These are phyloP conservation scores for Tricholoma flavovirens DNA, from an alignment of 768 basidiomycete species.

Conservation along the genomic window DNA sequence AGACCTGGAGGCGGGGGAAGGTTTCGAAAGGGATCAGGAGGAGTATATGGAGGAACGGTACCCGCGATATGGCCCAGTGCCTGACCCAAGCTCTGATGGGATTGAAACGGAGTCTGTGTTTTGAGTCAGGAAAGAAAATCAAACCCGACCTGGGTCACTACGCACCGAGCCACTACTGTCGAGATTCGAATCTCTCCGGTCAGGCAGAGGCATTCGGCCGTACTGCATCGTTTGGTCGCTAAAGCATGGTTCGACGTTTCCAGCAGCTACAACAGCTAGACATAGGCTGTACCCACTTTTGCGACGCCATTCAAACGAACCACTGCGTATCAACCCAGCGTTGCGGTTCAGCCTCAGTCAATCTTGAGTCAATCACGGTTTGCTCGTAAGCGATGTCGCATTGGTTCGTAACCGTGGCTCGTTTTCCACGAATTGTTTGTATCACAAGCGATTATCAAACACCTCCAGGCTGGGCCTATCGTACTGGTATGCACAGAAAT, in stretches of 20 bases:
- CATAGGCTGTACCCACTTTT: constrained; percentile 33
- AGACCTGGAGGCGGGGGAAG: constrained; percentile 34
- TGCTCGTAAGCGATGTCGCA: background rate
- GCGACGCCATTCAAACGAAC: constrained; percentile 2
- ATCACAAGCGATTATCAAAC: constrained; percentile 20
- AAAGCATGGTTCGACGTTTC: constrained; percentile 17
- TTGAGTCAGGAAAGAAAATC: constrained; percentile 21
- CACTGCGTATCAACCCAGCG: constrained; percentile 3
- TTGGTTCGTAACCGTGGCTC: constrained; percentile 25
- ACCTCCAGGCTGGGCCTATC: too few species aligned
- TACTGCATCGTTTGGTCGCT: constrained; percentile 61
- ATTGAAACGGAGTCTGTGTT: constrained; percentile 44
- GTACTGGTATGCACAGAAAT: background rate
- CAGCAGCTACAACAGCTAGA: background rate
- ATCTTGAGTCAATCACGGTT: background rate
- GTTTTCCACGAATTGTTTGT: constrained; percentile 23
- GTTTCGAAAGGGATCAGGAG: constrained; percentile 29
- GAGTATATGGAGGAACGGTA: constrained; percentile 22
- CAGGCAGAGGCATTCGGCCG: constrained; percentile 46
- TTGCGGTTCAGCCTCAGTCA: background rate
- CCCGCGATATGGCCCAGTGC: constrained; percentile 52
- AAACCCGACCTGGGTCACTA: constrained; percentile 13
- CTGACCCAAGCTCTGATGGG: constrained; percentile 57
- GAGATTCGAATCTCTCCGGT: constrained; percentile 49
- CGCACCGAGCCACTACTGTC: constrained; percentile 59